Base-by-base conservation (phyloP, 306 rosid genomes). In the Vigna angularis region DNA sequence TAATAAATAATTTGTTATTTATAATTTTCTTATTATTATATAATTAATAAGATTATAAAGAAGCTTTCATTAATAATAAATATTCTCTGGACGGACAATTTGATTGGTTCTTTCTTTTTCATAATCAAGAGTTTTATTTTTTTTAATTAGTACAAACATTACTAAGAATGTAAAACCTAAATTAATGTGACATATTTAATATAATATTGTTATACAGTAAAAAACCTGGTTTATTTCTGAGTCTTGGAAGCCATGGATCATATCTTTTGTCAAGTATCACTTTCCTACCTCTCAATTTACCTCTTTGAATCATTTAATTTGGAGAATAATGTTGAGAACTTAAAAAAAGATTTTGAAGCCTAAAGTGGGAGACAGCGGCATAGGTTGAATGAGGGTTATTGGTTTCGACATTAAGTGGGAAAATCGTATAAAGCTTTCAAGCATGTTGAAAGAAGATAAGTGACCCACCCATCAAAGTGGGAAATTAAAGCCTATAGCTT, bases 381-480 rank as follows among this genome's bases (percentile, higher is more conserved):
- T 74, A 63, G 70, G 70, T 42, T 18, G 85, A 70, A 70, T 52
- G 53, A 62, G 81, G 74, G 53, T 68, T 16, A 48, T 40, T 48
- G 63, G 73, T 26, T 77, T 30, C 66, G 59, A 55, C 67, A 26
- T 44, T 32, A 40, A 76, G 73, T 49, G 72, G 72, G 72, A 71
- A 49, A 52, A 71, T 14, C 63, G 32, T 17, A 26, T n/a, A 55
- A 40, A 55, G 53, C 13, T 70, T 70, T 79, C 2, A 32, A 48
- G n/a, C 74, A 42, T 76, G 65, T 70, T 15, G 40, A 74, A 48
- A n/a, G 36, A 34, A 22, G 57, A 74, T 28, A 20, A 64, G 42
- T 65, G 72, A 26, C 24, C 49, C 81, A 67, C 81, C 61, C 69
- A 28, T 66, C 75, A 11, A 55, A 77, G 81, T 77, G 69, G 68